Evolutionary conservation across 306 rosid species (phyloP).

Genomic region (Rosa lucieae): DNA sequence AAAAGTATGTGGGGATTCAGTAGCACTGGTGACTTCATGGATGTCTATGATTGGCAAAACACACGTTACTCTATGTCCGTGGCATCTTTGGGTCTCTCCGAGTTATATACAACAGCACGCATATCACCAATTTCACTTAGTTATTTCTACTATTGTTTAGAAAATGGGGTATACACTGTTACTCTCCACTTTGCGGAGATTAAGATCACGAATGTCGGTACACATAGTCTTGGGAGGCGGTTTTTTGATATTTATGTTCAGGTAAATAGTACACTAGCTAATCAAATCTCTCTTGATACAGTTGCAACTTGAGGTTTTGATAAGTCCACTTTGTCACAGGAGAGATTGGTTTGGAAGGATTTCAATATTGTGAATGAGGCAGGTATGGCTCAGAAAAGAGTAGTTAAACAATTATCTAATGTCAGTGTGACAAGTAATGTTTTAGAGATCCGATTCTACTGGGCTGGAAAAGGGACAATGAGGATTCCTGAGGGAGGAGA

Average conservation of each 20-base stretch:
- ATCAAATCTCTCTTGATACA: conserved; percentile 7
- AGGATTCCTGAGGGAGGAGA: conserved; percentile 49
- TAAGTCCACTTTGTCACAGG: conserved; percentile 34
- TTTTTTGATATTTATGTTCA: conserved; percentile 51
- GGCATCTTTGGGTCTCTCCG: conserved; percentile 3
- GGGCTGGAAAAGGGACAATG: conserved; percentile 54
- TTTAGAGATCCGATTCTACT: conserved; percentile 53
- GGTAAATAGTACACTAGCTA: conserved; percentile 33
- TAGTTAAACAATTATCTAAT: conserved; percentile 28
- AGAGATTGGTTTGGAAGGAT: conserved; percentile 40
- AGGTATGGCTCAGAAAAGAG: conserved; percentile 35
- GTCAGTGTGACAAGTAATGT: conserved; percentile 35
- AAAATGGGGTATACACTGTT: conserved; percentile 38
- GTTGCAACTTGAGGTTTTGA: conserved; percentile 23
- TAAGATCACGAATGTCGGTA: conserved; percentile 18
- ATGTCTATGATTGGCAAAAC: neutral
- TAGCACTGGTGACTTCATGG: conserved; percentile 36
- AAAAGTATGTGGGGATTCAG: conserved; percentile 34
- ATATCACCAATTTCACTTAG: conserved; percentile 40
- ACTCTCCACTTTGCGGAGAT: conserved; percentile 45
- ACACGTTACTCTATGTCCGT: conserved; percentile 12
- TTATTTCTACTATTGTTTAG: conserved; percentile 36
- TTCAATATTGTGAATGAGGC: conserved; percentile 43
- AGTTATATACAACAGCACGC: conserved; percentile 28
- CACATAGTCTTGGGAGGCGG: conserved; percentile 33